Percentiles rank a stretch among this genome's conserved stretches.
phyloP scores from a whole-genome alignment of 768 basidiomycete species.

The Podaxis rugospora region DNA sequence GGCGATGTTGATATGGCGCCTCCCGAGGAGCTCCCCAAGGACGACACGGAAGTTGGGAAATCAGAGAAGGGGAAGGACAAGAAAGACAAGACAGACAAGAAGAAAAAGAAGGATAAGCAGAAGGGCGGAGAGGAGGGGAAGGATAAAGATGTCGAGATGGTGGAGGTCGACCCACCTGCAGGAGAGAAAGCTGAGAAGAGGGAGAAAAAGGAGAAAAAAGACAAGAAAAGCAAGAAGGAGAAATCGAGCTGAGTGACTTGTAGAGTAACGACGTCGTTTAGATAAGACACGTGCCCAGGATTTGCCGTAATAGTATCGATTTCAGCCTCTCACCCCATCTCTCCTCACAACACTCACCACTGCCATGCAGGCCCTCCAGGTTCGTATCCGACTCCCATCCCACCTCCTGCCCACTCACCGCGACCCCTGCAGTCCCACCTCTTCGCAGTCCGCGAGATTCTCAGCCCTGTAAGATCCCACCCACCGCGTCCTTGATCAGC shows the following conservation, averaged over 20 bases:
- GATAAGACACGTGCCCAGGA: slow-evolving; percentile 4
- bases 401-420: not conserved
- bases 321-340: slow-evolving; percentile 14
- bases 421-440: slow-evolving; percentile 67
- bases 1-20: too few relatives aligned
- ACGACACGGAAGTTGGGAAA: slow-evolving; percentile 3
- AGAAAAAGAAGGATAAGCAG: slow-evolving; percentile 17
- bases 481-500: slow-evolving; percentile 21
- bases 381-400: slow-evolving; percentile 11
- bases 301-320: slow-evolving; percentile 8
- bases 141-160: slow-evolving; percentile 5
- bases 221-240: slow-evolving; percentile 14
- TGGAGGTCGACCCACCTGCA: too few relatives aligned
- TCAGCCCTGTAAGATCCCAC: slow-evolving; percentile 68
- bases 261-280: not conserved
- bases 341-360: slow-evolving; percentile 14
- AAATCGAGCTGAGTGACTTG: not conserved
- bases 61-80: slow-evolving; percentile 10
- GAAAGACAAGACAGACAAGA: slow-evolving; percentile 15
- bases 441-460: slow-evolving; percentile 92
- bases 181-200: not conserved
- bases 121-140: slow-evolving; percentile 12
- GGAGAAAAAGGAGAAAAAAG: slow-evolving; percentile 15
- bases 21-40: too few relatives aligned
- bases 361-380: slow-evolving; percentile 40